Base-by-base conservation (phyloP, 176 grass and related monocot genomes). In the Avena sativa region DNA sequence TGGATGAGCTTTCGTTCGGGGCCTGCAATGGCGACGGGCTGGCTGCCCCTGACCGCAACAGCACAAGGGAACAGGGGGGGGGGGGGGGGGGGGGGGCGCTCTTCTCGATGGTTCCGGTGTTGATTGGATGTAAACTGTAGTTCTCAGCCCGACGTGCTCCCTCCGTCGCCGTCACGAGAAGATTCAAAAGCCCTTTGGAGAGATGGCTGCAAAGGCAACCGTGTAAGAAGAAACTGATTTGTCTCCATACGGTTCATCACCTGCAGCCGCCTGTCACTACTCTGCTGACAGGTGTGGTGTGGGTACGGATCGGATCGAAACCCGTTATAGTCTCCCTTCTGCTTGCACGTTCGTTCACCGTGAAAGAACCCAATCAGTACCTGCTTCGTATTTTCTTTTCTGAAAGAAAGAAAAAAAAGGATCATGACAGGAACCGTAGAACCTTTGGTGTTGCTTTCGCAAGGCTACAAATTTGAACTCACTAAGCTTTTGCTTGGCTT, bases 101-200 rank as follows among this genome's bases (percentile, higher is more conserved):
- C 57, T 47, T 1, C 4, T 40, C 38, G 43, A 13, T 14, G 15
- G 44, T 52, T 36, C 49, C 12, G 17, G 52, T 23, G 38, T 21
- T 61, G 53, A 75, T 48, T 63, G 56, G 9, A 6, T 17, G 15
- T 25, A 25, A 70, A 52, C 57, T 57, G 56, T 69, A 15, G 21
- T 82, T 83, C 21, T 12, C 12, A 15, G 9, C 23, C 51, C 53
- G 16, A 78, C 60, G 43, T 56, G 71, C 83, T 61, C 61, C 88
- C 79, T 64, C 46, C 43, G 64, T 87, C 89, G 17, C 55, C 64
- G 6, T 64, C 83, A 69, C 6, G 57, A 36, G 44, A 78, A 71
- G 48, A 30, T 72, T 78, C 52, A 78, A 15, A 82, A 20, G 48
- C 48, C 23, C 26, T 50, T 46, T 43, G 1, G 40, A 43, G 40